These are phyloP conservation scores for Fraxinus excelsior DNA, from an alignment of 257 asterid genomes.

Conservation along the genomic window DNA sequence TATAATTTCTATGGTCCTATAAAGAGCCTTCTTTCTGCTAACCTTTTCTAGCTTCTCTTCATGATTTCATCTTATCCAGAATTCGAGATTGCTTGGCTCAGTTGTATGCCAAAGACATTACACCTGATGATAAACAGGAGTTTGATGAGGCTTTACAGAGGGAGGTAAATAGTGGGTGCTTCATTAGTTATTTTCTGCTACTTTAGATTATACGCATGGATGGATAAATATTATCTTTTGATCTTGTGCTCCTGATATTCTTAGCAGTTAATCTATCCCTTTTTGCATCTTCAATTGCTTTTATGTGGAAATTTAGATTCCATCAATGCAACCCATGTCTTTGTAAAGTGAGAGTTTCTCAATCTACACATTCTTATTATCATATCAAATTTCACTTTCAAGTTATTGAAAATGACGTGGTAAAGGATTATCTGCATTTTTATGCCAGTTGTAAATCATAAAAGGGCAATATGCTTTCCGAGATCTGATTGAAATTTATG, in stretches of 20 bases:
- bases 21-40: background rate
- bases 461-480: background rate
- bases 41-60: slow-evolving; percentile 9
- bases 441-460: background rate
- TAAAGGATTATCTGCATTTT: background rate
- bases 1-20: background rate
- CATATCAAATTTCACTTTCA: background rate
- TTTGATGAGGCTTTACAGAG: slow-evolving; percentile 57
- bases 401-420: background rate
- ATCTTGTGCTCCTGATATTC: background rate
- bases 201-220: background rate
- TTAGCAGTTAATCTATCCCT: background rate
- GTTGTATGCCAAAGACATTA: slow-evolving; percentile 48
- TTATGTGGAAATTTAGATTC: background rate
- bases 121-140: slow-evolving; percentile 58
- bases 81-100: slow-evolving; percentile 53
- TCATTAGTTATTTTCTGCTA: background rate
- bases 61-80: slow-evolving; percentile 22
- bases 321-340: background rate
- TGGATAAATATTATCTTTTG: background rate
- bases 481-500: background rate
- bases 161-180: slow-evolving; percentile 34
- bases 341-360: background rate
- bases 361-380: background rate
- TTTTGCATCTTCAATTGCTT: background rate